Evolutionary conservation across 208 protist genomes (phyloP), one percentile per base, ranked within the genome.

Genomic region (Crithidia acanthocephali): DNA sequence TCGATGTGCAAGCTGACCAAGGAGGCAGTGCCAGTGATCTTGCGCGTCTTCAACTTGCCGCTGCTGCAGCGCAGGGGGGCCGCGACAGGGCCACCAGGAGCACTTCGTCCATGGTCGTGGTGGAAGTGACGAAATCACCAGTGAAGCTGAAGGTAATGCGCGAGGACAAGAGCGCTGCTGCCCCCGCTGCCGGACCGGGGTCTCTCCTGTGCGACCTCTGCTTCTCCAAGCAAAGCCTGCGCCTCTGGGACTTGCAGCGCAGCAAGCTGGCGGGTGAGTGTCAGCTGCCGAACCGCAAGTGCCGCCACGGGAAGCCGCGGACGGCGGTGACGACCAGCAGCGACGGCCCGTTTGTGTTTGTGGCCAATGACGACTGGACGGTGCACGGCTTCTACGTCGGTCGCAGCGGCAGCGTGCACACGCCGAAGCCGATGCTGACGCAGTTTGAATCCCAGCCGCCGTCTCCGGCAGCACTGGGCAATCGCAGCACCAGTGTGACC

Each of bases 301-400:
- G 60, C 18, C 73, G 72, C 8, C 71, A 81, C 35, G 67, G 76
- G 27, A 85, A 77, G 51, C 28, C 27, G 20, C 73, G 81, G 42
- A 20, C 22, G 22, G 71, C 73, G 32, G 33, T 20, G 22, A 60
- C 62, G 40, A 69, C 79, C 13, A 71, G 69, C 68, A 77, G 84
- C 72, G 58, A 74, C 9, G 87, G 88, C 0, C 81, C 86, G 50
- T 94, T 94, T 79, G 72, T 76, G 55, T 85, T 96, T 62, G 70
- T 91, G 2, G 70, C 79, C 11, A 85, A 91, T 63, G 61, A 88
- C 33, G 86, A 94, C 66, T 87, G 76, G 37, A 84, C 86, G n/a
- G 60, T 94, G 20, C 70, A 86, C 60, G 85, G 53, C 28, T 80
- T 87, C 55, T 87, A 94, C 62, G 74, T 91, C 0, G 78, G 70